Percentiles rank a stretch among this genome's conserved stretches.
phyloP scores from a whole-genome alignment of 352 stramenopile species.

The Blastocystis sp. region DNA sequence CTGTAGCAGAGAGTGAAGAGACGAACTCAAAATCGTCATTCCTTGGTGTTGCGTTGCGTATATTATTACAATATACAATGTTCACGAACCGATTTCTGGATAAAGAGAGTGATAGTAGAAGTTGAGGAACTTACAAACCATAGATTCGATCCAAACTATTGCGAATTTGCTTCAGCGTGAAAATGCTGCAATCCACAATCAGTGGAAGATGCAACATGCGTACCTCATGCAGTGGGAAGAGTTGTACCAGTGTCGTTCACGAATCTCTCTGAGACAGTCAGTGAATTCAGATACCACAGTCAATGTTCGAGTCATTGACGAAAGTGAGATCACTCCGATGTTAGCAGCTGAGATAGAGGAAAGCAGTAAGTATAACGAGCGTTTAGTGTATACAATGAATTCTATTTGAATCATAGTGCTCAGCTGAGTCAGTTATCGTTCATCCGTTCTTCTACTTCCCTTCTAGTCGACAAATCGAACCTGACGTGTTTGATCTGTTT shows the following conservation, averaged over 20 bases:
- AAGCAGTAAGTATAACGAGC: neutral
- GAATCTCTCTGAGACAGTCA: neutral
- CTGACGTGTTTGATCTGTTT: constrained; percentile 8
- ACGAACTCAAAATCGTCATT: neutral
- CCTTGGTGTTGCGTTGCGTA: neutral
- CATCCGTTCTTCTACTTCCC: neutral
- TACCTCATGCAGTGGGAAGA: neutral
- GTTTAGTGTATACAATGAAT: neutral
- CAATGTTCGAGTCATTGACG: neutral
- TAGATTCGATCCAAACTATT: neutral
- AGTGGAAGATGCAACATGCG: constrained; percentile 5
- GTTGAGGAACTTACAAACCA: neutral
- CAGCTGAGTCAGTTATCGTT: neutral
- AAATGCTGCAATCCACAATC: neutral
- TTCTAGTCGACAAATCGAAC: neutral
- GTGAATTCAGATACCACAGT: neutral
- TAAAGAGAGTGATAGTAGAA: neutral
- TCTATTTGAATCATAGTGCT: neutral
- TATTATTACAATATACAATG: neutral
- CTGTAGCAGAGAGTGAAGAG: neutral
- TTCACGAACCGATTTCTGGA: neutral
- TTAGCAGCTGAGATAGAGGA: neutral
- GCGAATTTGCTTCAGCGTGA: neutral
- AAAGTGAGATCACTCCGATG: neutral
- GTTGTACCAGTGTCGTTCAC: neutral